Evolutionary conservation across 2,329 filamentous ascomycete genomes (phyloP), one percentile per base, ranked within the genome.

Genomic region (Coniella vitis): DNA sequence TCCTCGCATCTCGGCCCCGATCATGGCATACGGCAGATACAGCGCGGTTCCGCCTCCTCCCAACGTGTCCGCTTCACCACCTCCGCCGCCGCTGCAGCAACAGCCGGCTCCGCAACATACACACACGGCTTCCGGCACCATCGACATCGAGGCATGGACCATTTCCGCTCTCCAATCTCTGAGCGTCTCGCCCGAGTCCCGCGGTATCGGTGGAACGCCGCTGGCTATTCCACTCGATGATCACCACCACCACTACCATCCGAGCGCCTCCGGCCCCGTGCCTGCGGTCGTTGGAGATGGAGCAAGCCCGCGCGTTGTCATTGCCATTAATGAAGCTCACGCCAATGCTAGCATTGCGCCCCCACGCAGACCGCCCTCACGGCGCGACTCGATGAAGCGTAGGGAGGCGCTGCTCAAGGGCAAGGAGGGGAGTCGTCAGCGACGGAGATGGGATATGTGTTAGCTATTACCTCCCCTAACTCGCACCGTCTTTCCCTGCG

Each of bases 391-490:
- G 57, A 65, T 74, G 64, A 68, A 69, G 48, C 69, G 78, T 45
- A 82, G 90, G 16, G 89, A 95, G 56, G 79, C 83, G 2, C 63
- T 95, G 45, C 73, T 93, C 29, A 94, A 90, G 70, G 91, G 91
- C 49, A 95, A 94, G 58, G 90, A 96, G 66, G 91, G 91, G 31
- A 91, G 82, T 59, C 79, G 91, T 32, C 83, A 91, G 60, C 77
- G 91, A 43, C 84, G 91, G 59, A 78, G 91, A 48, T 97, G 90
- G 90, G 93, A 98, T 72, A 98, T 97, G 66, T 87, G 89, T 94
- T 76, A 56, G 68, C 61, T 35, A 42, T 47, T 17, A 8, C n/a
- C n/a, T n/a, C n/a, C n/a, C n/a, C n/a, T n/a, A n/a, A n/a, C n/a
- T n/a, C n/a, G n/a, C n/a, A n/a, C n/a, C n/a, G n/a, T n/a, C n/a